Evolutionary conservation across 345 rosid genomes (phyloP).

Genomic region (Boechera divaricarpa): DNA sequence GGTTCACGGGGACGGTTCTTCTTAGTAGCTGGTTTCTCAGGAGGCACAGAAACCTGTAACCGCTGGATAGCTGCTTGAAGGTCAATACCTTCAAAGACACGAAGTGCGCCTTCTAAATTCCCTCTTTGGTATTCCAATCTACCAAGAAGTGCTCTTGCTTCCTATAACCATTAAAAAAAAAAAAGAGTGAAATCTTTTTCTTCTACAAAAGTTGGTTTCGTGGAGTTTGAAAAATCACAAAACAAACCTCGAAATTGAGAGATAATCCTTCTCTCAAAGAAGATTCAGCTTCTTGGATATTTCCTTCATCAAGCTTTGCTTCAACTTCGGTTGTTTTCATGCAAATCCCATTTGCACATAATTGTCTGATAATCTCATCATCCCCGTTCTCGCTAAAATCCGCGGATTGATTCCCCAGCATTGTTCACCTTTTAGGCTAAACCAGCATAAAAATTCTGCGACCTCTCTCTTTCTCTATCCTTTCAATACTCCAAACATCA

Average conservation of each 20-base stretch:
- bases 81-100: conserved; percentile 92
- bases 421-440: conserved; percentile 36
- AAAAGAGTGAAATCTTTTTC: conserved; percentile 4
- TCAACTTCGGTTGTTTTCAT: conserved; percentile 78
- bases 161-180: conserved; percentile 47
- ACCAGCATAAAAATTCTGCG: too few species aligned
- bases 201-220: background rate
- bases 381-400: conserved; percentile 52
- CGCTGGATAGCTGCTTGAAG: conserved; percentile 82
- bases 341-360: conserved; percentile 74
- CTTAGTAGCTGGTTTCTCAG: conserved; percentile 60
- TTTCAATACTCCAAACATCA: conserved; percentile 27
- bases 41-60: conserved; percentile 57
- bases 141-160: conserved; percentile 97
- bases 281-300: conserved; percentile 92
- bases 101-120: conserved; percentile 89
- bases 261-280: conserved; percentile 87
- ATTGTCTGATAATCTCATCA: conserved; percentile 45
- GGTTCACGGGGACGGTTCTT: conserved; percentile 65
- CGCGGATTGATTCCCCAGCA: conserved; percentile 47
- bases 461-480: conserved; percentile 8
- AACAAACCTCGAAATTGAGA: conserved; percentile 77
- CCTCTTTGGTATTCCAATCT: conserved; percentile 95
- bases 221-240: background rate
- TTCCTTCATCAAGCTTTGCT: conserved; percentile 89